Evolutionary conservation across 371 early-diverging fungal species (phyloP).

Genomic region (Mortierella sp.): DNA sequence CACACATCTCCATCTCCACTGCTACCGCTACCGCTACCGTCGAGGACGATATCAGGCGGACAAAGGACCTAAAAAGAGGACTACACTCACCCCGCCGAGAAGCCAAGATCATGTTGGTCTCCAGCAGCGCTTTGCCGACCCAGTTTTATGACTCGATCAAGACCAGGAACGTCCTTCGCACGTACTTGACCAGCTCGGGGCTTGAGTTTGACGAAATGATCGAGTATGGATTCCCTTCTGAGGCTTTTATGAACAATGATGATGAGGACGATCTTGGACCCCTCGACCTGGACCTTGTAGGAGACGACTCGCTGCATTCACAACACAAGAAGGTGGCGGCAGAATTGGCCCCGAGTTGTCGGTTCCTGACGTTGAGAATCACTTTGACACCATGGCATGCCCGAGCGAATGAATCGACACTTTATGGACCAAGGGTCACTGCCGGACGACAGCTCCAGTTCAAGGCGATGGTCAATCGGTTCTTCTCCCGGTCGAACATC

Average conservation of each 20-base stretch:
- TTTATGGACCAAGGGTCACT: slow-evolving; percentile 26
- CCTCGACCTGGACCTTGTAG: not conserved
- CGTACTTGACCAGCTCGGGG: slow-evolving; percentile 21
- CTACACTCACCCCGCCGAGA: not conserved
- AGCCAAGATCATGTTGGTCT: slow-evolving; percentile 22
- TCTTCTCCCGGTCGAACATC: slow-evolving; percentile 30
- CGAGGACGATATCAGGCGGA: not conserved
- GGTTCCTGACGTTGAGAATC: slow-evolving; percentile 43
- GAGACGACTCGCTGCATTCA: not conserved
- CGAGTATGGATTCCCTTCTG: slow-evolving; percentile 49
- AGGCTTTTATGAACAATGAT: slow-evolving; percentile 5
- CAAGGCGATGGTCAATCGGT: slow-evolving; percentile 35
- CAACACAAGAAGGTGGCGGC: not conserved
- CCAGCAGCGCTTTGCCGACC: slow-evolving; percentile 38
- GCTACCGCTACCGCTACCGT: not conserved
- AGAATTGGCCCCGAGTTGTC: slow-evolving; percentile 6
- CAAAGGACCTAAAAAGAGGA: not conserved
- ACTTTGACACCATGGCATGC: slow-evolving; percentile 58
- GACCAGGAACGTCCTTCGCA: slow-evolving; percentile 31
- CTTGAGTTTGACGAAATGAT: slow-evolving; percentile 48
- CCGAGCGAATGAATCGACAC: slow-evolving; percentile 39
- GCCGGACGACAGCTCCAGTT: slow-evolving; percentile 15
- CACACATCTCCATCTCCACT: not conserved
- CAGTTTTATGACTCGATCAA: slow-evolving; percentile 48
- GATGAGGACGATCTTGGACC: not conserved